Conservation (phyloP, 2,329 filamentous ascomycete species). For the Neopestalotiopsis sp. region DNA sequence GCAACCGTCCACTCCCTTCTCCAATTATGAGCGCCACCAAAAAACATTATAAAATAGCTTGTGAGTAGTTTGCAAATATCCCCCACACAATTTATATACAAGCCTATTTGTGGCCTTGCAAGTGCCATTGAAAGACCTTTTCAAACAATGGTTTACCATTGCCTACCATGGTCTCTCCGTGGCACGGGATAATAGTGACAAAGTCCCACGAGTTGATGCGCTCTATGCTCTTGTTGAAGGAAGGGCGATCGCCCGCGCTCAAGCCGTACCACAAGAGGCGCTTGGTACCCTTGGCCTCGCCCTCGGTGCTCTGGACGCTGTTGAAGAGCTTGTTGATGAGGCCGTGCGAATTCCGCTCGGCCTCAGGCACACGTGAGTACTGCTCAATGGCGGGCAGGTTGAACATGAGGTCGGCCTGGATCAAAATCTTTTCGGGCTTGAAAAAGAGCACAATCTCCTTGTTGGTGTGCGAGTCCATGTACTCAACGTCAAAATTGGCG, state of each 20-base stretch:
- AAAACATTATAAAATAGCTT: too few species aligned
- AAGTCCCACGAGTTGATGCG: conserved; percentile 85
- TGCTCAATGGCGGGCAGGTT: conserved; percentile 90
- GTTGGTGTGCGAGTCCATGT: conserved; percentile 79
- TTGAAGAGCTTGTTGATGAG: conserved; percentile 51
- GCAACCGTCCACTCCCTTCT: not conserved
- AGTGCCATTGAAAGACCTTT: conserved; percentile 84
- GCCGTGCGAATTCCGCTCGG: conserved; percentile 42
- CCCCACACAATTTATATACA: too few species aligned
- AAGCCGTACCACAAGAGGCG: conserved; percentile 81
- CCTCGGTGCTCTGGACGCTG: conserved; percentile 64
- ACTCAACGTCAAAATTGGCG: conserved; percentile 84
- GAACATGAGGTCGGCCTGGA: conserved; percentile 91
- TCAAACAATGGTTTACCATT: conserved; percentile 76
- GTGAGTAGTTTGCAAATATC: too few species aligned
- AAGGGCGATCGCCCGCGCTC: conserved; percentile 64
- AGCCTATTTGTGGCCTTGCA: conserved; percentile 51
- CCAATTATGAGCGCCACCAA: too few species aligned
- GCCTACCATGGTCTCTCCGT: conserved; percentile 85
- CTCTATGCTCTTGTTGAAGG: conserved; percentile 72
- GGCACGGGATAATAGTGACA: conserved; percentile 84
- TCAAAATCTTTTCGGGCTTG: conserved; percentile 77
- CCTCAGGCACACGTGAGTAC: conserved; percentile 66
- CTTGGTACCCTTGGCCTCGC: conserved; percentile 76
- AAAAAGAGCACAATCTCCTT: conserved; percentile 89